Conservation (phyloP, 345 rosid genomes). For the Eucalyptus pauciflora region DNA sequence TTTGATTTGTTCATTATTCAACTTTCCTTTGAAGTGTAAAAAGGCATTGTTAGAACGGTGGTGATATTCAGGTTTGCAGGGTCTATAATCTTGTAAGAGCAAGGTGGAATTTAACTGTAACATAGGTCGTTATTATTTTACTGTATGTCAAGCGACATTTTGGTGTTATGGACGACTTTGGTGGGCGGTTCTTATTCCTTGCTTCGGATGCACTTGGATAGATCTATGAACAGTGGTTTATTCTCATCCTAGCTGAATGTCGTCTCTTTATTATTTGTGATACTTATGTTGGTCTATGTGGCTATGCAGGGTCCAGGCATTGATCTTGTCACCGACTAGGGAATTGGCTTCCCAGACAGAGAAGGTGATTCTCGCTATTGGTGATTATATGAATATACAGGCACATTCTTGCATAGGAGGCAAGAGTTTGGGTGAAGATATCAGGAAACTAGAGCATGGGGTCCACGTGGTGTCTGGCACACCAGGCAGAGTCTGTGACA, state of each 20-base stretch:
- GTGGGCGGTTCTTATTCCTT: not conserved
- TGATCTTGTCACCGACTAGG: slow-evolving; percentile 92
- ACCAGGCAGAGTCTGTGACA: slow-evolving; percentile 95
- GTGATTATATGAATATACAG: slow-evolving; percentile 59
- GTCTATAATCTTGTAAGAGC: not conserved
- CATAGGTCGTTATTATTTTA: not conserved
- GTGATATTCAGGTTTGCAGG: not conserved
- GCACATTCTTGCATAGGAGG: slow-evolving; percentile 92
- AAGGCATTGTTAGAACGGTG: not conserved
- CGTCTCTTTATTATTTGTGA: not conserved
- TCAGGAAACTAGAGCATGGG: slow-evolving; percentile 58
- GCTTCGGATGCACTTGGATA: not conserved
- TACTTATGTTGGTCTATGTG: not conserved
- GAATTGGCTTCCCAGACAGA: slow-evolving; percentile 91
- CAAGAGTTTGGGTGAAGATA: slow-evolving; percentile 95
- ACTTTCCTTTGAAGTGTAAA: not conserved
- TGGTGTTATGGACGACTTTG: not conserved
- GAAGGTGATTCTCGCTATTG: slow-evolving; percentile 71
- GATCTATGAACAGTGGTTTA: not conserved
- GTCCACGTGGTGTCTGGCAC: slow-evolving; percentile 91
- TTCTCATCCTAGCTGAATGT: not conserved
- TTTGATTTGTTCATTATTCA: not conserved
- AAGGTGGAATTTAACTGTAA: not conserved
- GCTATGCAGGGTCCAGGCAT: slow-evolving; percentile 71
- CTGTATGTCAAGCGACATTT: not conserved